Base-by-base conservation (phyloP, 768 basidiomycete genomes). In the Xanthoconium stramineum region DNA sequence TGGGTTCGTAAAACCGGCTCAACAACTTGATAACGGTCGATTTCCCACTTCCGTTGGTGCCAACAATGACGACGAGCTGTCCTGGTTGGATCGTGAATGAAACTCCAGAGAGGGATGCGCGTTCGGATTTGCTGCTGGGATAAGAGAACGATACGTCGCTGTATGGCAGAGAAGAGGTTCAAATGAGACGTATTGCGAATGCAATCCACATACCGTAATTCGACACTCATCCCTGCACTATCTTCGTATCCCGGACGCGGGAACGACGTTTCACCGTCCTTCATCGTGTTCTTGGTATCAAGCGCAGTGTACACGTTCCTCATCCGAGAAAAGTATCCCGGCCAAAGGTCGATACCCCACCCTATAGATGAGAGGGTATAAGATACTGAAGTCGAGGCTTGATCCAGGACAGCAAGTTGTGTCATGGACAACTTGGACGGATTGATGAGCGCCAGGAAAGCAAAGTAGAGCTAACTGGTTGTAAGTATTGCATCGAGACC, bases 101-200 rank as follows among this genome's bases (percentile, higher is more conserved):
- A 4, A 72, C 62, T n/a, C 60, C 20, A 47, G 60, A 50, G 55
- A 73, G 56, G 24, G 68, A 71, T 0, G 57, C 32, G 12, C 52
- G 61, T 24, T 63, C 56, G 15, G 65, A 56, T 17, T 62, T 59
- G 49, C 69, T 70, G 20, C 74, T 77, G 0, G 83, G 82, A 59
- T 86, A 86, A 11, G 70, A 65, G 55, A 86, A 86, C 0, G 71
- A 70, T 0, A 85, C 75, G 48, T 83, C 63, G 19, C 84, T 85
- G 39, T 3, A 36, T 6, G n/a, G 12, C n/a, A 36, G 9, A n/a
- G 1, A 6, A 20, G 44, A 11, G 2, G 10, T 17, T 11, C n/a
- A 14, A n/a, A 28, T 4, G 24, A 6, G 12, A 15, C 14, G 2
- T 29, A 17, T 32, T 44, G 30, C 12, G 33, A 15, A 33, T 2